A percentile compares a stretch with the other conserved stretches of the same genome.
phyloP scores from a whole-genome alignment of 768 basidiomycete genomes.

The Filobasidium wieringae region DNA sequence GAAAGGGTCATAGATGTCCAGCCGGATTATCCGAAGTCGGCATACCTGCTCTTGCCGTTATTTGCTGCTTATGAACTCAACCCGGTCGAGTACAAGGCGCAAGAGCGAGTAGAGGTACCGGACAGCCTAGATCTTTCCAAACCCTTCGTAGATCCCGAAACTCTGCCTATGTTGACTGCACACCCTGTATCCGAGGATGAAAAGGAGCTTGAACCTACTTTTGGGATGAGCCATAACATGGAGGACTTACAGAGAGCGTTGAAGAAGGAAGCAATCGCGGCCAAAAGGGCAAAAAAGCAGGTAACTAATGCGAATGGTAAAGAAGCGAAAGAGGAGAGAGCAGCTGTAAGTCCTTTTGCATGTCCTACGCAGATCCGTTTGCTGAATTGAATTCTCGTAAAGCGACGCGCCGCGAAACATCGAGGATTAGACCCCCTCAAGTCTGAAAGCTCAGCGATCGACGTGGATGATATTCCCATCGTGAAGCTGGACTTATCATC shows the following conservation, averaged over 20 bases:
- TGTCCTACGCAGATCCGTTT: background rate
- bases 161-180: slow-evolving; percentile 19
- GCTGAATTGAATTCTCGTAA: slow-evolving; percentile 2
- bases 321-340: slow-evolving; percentile 43
- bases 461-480: slow-evolving; percentile 58
- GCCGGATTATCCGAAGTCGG: slow-evolving; percentile 67
- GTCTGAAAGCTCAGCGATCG: slow-evolving; percentile 69
- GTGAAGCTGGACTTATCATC: slow-evolving; percentile 54
- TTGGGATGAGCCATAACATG: slow-evolving; percentile 29
- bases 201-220: slow-evolving; percentile 33
- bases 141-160: slow-evolving; percentile 57
- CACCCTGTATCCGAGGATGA: slow-evolving; percentile 18
- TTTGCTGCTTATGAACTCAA: slow-evolving; percentile 69
- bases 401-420: slow-evolving; percentile 68
- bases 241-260: slow-evolving; percentile 31
- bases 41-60: slow-evolving; percentile 72
- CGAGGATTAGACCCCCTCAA: too few relatives aligned
- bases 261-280: slow-evolving; percentile 37
- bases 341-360: slow-evolving; percentile 46
- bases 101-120: slow-evolving; percentile 67
- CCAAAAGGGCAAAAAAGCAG: slow-evolving; percentile 25
- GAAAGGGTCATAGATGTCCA: slow-evolving; percentile 37
- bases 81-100: slow-evolving; percentile 67
- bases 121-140: slow-evolving; percentile 73
- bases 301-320: slow-evolving; percentile 23